Evolutionary conservation across 805 yeast genomes (phyloP), one percentile per base, ranked within the genome.

Genomic region (Saturnispora quitensis): DNA sequence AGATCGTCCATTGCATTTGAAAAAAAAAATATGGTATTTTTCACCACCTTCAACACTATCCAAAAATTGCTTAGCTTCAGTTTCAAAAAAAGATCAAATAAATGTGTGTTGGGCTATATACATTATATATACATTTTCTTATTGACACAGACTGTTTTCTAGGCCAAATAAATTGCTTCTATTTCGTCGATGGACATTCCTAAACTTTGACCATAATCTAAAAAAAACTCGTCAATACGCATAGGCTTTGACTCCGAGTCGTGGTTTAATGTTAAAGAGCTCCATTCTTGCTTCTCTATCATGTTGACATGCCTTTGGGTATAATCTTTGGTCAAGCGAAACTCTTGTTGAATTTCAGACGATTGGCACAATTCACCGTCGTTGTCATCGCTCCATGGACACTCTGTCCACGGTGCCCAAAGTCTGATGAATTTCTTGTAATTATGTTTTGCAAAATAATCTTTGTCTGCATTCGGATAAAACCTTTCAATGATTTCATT

Each of bases 381-480:
- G 2, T 27, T 57, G 33, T 66, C 65, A 43, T 61, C 53, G 0
- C 45, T 50, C 5, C 62, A 59, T 5, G 58, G 51, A 34, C 69
- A 65, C 15, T 60, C 64, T 12, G 54, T 42, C 31, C 59, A 54
- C 2, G 60, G 59, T 9, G 80, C 62, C 93, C 93, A 85, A 17
- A 76, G 62, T 44, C 86, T 67, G 44, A 82, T 60, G 47, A 75
- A 74, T 1, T 79, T 77, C 27, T 80, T 60, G 58, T 69, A 84
- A 2, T 69, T 63, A 55, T 74, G 74, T 1, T 66, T 18, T 38
- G 18, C 42, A 18, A 10, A 80, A 17, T 62, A 63, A 63, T 36
- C 45, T 28, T 51, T 12, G 24, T 72, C 47, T 1, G 72, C 65
- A 40, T 66, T 62, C 5, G 63, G 66, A 53, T 83, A 84, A 61